phyloP scores from a whole-genome alignment of 2,329 filamentous ascomycete species.

The Cladorrhinum sp. region DNA sequence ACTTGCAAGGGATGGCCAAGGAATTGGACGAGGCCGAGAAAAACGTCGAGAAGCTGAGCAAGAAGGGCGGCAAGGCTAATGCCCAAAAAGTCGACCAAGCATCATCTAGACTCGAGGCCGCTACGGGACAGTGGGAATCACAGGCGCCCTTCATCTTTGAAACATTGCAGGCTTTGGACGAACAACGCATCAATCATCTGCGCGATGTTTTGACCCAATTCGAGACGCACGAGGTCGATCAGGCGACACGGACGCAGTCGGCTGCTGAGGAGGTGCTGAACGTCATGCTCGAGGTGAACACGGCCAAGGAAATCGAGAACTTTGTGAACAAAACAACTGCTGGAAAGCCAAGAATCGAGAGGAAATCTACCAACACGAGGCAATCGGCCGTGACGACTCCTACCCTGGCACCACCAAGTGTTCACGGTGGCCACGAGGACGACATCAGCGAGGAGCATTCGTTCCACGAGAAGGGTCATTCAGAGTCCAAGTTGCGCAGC shows the following conservation, averaged over 20 bases:
- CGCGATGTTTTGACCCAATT: conserved; percentile 89
- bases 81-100: conserved; percentile 75
- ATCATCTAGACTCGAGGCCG: conserved; percentile 68
- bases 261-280: conserved; percentile 78
- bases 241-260: conserved; percentile 70
- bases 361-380: conserved; percentile 36
- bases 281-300: conserved; percentile 80
- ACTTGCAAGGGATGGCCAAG: conserved; percentile 75
- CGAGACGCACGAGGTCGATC: conserved; percentile 87
- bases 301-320: conserved; percentile 77
- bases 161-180: conserved; percentile 84
- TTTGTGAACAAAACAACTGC: conserved; percentile 52
- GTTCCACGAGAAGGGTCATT: conserved; percentile 39
- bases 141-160: conserved; percentile 95
- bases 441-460: conserved; percentile 45
- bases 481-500: conserved; percentile 57
- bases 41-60: conserved; percentile 77
- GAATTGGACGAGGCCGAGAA: conserved; percentile 82
- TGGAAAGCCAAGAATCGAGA: conserved; percentile 44
- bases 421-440: conserved; percentile 35
- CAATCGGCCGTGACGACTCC: conserved; percentile 39
- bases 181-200: conserved; percentile 82
- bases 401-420: conserved; percentile 31
- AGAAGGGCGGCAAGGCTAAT: conserved; percentile 73
- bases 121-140: conserved; percentile 85